Base-by-base conservation (phyloP, 768 basidiomycete species). In the Cystofilobasidium bisporidii region DNA sequence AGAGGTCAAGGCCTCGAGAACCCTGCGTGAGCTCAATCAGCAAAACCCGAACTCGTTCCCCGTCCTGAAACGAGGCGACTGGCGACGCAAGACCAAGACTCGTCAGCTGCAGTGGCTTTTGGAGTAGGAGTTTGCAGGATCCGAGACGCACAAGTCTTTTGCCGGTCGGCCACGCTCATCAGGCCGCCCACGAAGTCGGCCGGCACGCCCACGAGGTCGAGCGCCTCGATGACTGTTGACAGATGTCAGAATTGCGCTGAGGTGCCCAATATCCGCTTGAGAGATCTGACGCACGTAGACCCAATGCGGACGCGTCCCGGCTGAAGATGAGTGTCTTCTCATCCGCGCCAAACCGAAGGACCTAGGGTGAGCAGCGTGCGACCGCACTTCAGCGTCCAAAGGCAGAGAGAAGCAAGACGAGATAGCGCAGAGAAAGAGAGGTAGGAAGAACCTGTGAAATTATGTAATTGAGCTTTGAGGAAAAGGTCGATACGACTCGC, bases 251-350 rank as follows among this genome's bases (percentile, higher is more conserved):
- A 30, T 32, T n/a, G n/a, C n/a, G n/a, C n/a, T n/a, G n/a, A n/a
- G n/a, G n/a, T n/a, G n/a, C n/a, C n/a, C n/a, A n/a, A n/a, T n/a
- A n/a, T n/a, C n/a, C n/a, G n/a, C n/a, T n/a, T n/a, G n/a, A n/a
- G n/a, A n/a, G n/a, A n/a, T n/a, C n/a, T n/a, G n/a, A 56, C 53
- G 26, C 30, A 56, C 53, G 17, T 10, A 56, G 30, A 30, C 53
- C 53, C 3, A 56, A 18, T 2, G 53, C 53, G 2, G 53, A 56
- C 10, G 53, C 53, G 14, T 56, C 53, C 2, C 53, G 53, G 17
- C 53, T 56, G 53, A 56, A 56, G 53, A 56, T 30, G 30, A 56
- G 53, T 15, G 22, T 15, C 53, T 56, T 56, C 53, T 56, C 53
- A 30, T 32, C 1, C 30, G 30, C 53, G 53, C 10, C 53, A 30